These are phyloP conservation scores for Exophiala lecanii-corni DNA, from an alignment of 2,329 filamentous ascomycete genomes.

Conservation along the genomic window DNA sequence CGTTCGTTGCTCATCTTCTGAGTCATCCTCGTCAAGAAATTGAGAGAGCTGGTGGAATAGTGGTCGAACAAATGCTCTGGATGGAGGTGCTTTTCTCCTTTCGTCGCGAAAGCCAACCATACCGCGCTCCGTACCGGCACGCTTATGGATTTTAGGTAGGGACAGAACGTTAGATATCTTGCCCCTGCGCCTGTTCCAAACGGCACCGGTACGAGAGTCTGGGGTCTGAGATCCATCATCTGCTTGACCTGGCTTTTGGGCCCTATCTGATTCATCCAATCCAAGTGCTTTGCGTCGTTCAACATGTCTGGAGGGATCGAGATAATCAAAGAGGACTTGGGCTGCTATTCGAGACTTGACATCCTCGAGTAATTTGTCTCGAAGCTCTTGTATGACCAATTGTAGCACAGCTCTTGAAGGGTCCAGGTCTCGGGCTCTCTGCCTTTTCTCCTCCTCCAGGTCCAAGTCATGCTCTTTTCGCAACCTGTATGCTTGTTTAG, in stretches of 20 bases:
- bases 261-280: slow-evolving; percentile 63
- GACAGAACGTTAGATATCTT: slow-evolving; percentile 55
- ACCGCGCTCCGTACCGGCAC: slow-evolving; percentile 52
- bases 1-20: slow-evolving; percentile 72
- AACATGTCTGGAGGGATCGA: slow-evolving; percentile 75
- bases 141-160: slow-evolving; percentile 71
- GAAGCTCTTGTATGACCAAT: slow-evolving; percentile 72
- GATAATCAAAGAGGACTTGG: slow-evolving; percentile 71
- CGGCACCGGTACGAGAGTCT: slow-evolving; percentile 43
- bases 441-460: slow-evolving; percentile 82
- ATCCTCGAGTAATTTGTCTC: slow-evolving; percentile 80
- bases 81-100: slow-evolving; percentile 53
- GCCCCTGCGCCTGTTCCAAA: slow-evolving; percentile 32
- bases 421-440: slow-evolving; percentile 81
- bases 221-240: slow-evolving; percentile 63
- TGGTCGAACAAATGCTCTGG: slow-evolving; percentile 64
- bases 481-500: slow-evolving; percentile 39
- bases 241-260: slow-evolving; percentile 55
- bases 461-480: slow-evolving; percentile 74
- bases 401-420: slow-evolving; percentile 81
- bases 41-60: slow-evolving; percentile 75
- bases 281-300: slow-evolving; percentile 77
- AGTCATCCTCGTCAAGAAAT: slow-evolving; percentile 76
- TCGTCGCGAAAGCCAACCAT: slow-evolving; percentile 66
- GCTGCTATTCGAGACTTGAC: slow-evolving; percentile 83